Evolutionary conservation across 805 yeast genomes (phyloP).

Genomic region (Schwanniomyces pseudopolymorphus): DNA sequence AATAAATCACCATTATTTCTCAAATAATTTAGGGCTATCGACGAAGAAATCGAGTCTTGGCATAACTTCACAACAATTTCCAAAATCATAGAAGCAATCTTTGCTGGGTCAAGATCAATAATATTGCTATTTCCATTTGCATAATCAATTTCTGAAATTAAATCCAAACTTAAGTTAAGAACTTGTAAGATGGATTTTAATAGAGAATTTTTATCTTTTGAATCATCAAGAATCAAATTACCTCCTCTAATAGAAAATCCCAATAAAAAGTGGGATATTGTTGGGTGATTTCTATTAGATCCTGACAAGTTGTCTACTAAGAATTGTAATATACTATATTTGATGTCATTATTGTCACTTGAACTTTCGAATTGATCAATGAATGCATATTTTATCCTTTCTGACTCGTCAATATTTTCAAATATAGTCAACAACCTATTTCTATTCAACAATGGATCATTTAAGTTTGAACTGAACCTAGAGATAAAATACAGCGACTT

Average conservation of each 20-base stretch:
- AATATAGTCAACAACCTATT: conserved; percentile 69
- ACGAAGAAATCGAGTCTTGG: conserved; percentile 54
- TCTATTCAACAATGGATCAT: conserved; percentile 37
- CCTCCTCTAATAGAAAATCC: conserved; percentile 60
- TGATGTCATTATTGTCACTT: conserved; percentile 45
- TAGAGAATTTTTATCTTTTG: conserved; percentile 56
- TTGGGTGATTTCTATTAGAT: conserved; percentile 40
- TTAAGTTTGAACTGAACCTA: conserved; percentile 12
- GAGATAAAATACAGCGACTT: conserved; percentile 46
- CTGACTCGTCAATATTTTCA: conserved; percentile 76
- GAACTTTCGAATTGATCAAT: conserved; percentile 57
- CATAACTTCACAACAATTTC: conserved; percentile 65
- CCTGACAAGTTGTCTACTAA: conserved; percentile 47
- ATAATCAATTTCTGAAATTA: conserved; percentile 38
- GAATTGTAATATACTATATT: conserved; percentile 60
- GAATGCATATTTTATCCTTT: conserved; percentile 69
- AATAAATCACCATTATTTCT: conserved; percentile 51
- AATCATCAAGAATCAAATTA: conserved; percentile 56
- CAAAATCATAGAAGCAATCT: conserved; percentile 56
- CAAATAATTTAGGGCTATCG: conserved; percentile 50
- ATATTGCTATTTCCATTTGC: conserved; percentile 28
- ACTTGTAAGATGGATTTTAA: conserved; percentile 53
- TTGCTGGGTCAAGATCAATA: conserved; percentile 55
- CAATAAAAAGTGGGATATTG: conserved; percentile 71
- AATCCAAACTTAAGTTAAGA: conserved; percentile 46